Percentiles rank a stretch among this genome's conserved stretches.
Evolutionary conservation across 2,329 filamentous ascomycete species (phyloP).

Genomic region (Bimuria novae-zelandiae): DNA sequence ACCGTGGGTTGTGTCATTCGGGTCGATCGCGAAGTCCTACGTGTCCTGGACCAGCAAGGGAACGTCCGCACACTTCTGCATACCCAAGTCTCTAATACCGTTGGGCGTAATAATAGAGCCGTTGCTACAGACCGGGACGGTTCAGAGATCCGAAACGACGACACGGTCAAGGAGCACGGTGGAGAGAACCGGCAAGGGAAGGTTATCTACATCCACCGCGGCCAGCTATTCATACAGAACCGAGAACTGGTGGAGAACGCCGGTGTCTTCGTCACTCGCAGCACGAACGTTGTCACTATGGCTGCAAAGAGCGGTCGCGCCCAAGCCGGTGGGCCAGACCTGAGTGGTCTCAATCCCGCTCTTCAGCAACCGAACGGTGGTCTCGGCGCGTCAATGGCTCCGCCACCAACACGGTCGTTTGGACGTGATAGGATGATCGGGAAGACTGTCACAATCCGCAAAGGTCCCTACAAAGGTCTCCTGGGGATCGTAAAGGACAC

Average conservation of each 20-base stretch:
- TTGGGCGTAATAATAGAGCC: conserved; percentile 79
- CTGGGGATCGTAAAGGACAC: conserved; percentile 96
- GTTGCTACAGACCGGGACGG: conserved; percentile 93
- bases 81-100: conserved; percentile 87
- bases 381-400: conserved; percentile 62
- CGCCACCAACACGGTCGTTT: conserved; percentile 72
- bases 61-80: conserved; percentile 81
- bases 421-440: conserved; percentile 85
- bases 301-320: conserved; percentile 92
- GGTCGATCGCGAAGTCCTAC: conserved; percentile 89
- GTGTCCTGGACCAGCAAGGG: conserved; percentile 88
- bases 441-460: conserved; percentile 87
- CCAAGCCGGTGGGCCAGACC: conserved; percentile 72
- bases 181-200: conserved; percentile 85
- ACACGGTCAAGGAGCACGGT: conserved; percentile 87
- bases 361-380: conserved; percentile 55
- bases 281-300: conserved; percentile 83
- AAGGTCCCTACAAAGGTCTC: conserved; percentile 88
- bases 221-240: conserved; percentile 89
- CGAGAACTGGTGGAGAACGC: conserved; percentile 83
- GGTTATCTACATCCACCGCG: conserved; percentile 91
- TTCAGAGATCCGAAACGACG: conserved; percentile 87
- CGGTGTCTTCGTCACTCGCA: conserved; percentile 85
- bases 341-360: conserved; percentile 91
- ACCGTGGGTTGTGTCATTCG: conserved; percentile 94